phyloP scores from a whole-genome alignment of 108 stramenopile genomes.

The Skeletonema grethae region DNA sequence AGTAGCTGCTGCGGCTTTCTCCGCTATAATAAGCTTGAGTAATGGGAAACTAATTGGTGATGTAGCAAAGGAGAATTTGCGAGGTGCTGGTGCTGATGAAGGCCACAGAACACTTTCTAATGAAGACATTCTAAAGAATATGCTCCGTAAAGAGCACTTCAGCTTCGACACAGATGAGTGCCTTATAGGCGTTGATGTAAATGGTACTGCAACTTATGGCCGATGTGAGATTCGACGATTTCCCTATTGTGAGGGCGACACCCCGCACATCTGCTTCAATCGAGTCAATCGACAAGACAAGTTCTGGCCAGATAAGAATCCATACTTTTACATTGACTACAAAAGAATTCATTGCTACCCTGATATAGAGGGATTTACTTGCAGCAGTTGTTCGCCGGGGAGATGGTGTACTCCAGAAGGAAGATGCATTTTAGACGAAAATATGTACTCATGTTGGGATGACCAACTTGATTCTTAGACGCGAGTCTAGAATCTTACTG shows the following conservation, averaged over 20 bases:
- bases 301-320: conserved; percentile 55
- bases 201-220: conserved; percentile 28
- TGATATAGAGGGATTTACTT: conserved; percentile 43
- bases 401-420: conserved; percentile 50
- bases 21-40: background rate
- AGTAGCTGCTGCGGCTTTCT: background rate
- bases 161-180: conserved; percentile 38
- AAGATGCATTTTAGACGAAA: conserved; percentile 53
- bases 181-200: conserved; percentile 6
- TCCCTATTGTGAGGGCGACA: conserved; percentile 43
- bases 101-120: conserved; percentile 17
- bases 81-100: conserved; percentile 16
- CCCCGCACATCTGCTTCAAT: conserved; percentile 53
- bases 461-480: background rate
- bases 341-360: conserved; percentile 53
- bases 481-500: too few relatives aligned
- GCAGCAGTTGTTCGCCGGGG: conserved; percentile 50
- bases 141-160: conserved; percentile 45
- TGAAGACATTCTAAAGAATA: conserved; percentile 34
- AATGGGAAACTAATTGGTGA: conserved; percentile 18
- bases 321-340: conserved; percentile 57
- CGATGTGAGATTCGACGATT: conserved; percentile 48
- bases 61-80: conserved; percentile 22
- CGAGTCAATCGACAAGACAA: conserved; percentile 55
- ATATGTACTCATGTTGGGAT: conserved; percentile 39